Evolutionary conservation across 78 protist species (phyloP), one percentile per base, ranked within the genome.

Genomic region (Dictyostelium citrinum): DNA sequence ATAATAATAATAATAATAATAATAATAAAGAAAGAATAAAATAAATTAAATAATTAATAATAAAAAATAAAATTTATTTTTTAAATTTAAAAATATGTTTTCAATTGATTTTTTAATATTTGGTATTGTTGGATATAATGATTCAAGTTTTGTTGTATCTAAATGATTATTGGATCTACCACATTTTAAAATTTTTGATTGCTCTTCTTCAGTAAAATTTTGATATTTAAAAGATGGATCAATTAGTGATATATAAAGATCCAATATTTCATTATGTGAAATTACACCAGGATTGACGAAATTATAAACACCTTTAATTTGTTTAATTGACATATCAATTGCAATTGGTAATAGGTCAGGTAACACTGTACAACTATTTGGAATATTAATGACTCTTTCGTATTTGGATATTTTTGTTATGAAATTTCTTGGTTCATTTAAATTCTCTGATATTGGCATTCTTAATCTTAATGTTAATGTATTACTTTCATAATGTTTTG

Each of bases 391-490:
- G 10, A 95, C 90, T 58, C 22, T 55, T 64, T 46, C 64, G 33
- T 79, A 88, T 0, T 43, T 61, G n/a, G 39, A 82, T 5, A 93
- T 80, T 90, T 97, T 97, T 46, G 95, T 96, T 33, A 98, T 83
- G 51, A 98, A 96, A 39, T 78, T 95, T 46, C 98, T 79, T n/a
- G 88, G 96, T 75, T 82, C 92, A 17, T 61, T 35, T 31, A 95
- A 49, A 24, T 94, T 95, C 20, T 83, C 97, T n/a, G 98, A 82
- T 51, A 98, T 96, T 22, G 99, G 99, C 98, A 98, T 95, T 43
- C 99, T 76, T 22, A 98, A n/a, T 46, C 99, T 91, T 14, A 97
- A 37, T n/a, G 83, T 95, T 12, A 97, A 68, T 22, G 90, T 88
- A 78, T 97, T 96, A 2, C 20, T 16, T 8, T 79, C 80, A 68